phyloP scores from a whole-genome alignment of 2,329 filamentous ascomycete genomes.

The Phaeophleospora eucalypticola region DNA sequence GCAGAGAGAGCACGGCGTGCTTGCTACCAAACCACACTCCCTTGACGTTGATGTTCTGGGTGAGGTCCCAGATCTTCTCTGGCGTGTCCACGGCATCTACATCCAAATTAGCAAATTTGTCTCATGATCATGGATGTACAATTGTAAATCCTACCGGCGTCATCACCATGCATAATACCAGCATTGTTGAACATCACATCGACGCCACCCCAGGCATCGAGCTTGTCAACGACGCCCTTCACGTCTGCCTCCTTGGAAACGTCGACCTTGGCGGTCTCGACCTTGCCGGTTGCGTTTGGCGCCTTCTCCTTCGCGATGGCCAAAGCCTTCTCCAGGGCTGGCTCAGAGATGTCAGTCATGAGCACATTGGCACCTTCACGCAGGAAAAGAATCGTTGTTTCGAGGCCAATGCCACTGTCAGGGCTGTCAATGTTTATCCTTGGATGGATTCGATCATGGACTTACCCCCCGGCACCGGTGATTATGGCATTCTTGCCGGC shows the following conservation, averaged over 20 bases:
- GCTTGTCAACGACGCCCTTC: conserved; percentile 65
- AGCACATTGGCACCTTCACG: conserved; percentile 82
- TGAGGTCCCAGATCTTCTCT: conserved; percentile 90
- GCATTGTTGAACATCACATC: conserved; percentile 98
- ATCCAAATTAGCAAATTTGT: no score
- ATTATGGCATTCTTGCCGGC: conserved; percentile 68
- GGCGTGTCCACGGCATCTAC: conserved; percentile 68
- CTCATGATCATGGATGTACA: no score
- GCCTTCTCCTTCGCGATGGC: conserved; percentile 71
- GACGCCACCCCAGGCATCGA: conserved; percentile 81
- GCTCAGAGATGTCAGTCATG: conserved; percentile 77
- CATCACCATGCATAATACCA: conserved; percentile 85
- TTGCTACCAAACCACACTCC: conserved; percentile 97
- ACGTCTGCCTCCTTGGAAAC: conserved; percentile 83
- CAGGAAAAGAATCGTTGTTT: conserved; percentile 84
- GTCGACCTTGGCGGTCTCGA: conserved; percentile 67
- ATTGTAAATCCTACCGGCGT: conserved; percentile 40
- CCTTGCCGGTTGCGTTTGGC: conserved; percentile 47
- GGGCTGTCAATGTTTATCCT: not conserved
- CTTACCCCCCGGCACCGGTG: conserved; percentile 82
- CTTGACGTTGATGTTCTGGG: conserved; percentile 93
- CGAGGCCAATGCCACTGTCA: conserved; percentile 80
- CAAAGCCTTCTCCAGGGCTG: conserved; percentile 71
- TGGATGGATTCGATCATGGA: not conserved
- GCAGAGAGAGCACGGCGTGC: conserved; percentile 78